A percentile compares a stretch with the other conserved stretches of the same genome.
These are phyloP conservation scores for Brachypodium distachyon DNA, from an alignment of 202 grass and related monocot genomes.

Conservation along the genomic window DNA sequence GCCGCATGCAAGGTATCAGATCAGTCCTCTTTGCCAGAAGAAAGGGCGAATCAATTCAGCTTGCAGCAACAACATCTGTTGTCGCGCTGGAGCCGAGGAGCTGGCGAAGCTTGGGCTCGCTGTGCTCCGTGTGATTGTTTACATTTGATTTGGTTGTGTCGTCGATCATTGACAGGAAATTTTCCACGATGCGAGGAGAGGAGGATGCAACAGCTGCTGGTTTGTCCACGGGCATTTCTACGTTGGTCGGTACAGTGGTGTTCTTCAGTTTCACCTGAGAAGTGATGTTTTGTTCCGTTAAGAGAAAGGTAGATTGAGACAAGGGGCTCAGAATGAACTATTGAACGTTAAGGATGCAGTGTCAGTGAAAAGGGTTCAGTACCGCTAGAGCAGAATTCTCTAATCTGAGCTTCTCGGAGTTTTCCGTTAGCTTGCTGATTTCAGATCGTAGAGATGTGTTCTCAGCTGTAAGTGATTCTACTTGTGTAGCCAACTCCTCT, in stretches of 20 bases:
- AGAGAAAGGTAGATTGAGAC: neutral
- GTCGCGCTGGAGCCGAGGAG: conserved; percentile 42
- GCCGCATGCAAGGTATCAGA: conserved; percentile 12
- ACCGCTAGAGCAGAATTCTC: conserved; percentile 83
- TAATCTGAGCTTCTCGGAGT: conserved; percentile 60
- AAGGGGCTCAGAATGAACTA: neutral
- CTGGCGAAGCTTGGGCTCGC: conserved; percentile 57
- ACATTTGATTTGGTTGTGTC: conserved; percentile 14
- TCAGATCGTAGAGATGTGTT: conserved; percentile 77
- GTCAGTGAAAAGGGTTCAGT: conserved; percentile 1
- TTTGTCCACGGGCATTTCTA: conserved; percentile 20
- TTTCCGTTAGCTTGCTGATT: conserved; percentile 55
- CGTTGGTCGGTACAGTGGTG: neutral
- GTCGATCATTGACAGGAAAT: conserved; percentile 88
- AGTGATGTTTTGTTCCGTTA: neutral
- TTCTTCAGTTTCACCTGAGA: conserved; percentile 67
- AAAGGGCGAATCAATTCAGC: conserved; percentile 28
- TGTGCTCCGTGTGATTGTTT: conserved; percentile 15
- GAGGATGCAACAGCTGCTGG: neutral
- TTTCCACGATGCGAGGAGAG: conserved; percentile 44
- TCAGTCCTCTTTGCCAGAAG: neutral
- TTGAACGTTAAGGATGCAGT: neutral
- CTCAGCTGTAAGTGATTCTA: conserved; percentile 64
- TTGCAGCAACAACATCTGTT: conserved; percentile 49
- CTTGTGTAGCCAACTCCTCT: conserved; percentile 61